phyloP scores from a whole-genome alignment of 179 eudicot species.

The Pouteria campechiana region DNA sequence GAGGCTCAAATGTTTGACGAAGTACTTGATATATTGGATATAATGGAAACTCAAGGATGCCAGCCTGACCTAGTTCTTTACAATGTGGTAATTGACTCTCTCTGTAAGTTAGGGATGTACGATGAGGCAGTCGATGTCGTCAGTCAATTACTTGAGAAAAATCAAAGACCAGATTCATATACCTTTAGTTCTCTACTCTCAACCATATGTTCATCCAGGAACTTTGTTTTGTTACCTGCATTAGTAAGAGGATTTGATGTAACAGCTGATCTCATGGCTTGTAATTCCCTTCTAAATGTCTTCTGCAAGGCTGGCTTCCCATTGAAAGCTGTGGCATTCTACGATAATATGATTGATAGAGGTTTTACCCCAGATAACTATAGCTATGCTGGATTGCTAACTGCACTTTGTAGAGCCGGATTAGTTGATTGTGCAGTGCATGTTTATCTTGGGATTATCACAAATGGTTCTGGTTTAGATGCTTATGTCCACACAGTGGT shows the following conservation, averaged over 20 bases:
- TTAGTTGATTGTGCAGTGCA: constrained; percentile 25
- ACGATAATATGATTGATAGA: constrained; percentile 22
- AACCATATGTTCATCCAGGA: constrained; percentile 16
- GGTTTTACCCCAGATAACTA: constrained; percentile 35
- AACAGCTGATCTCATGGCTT: constrained; percentile 26
- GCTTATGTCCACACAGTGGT: constrained; percentile 32
- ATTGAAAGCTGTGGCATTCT: constrained; percentile 28
- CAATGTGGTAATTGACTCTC: constrained; percentile 31
- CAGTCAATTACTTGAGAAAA: constrained; percentile 19
- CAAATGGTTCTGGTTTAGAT: constrained; percentile 16
- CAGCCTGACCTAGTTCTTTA: constrained; percentile 33
- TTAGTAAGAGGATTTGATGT: constrained; percentile 15
- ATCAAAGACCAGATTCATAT: constrained; percentile 33
- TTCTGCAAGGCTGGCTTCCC: constrained; percentile 44
- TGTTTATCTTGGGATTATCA: constrained; percentile 26
- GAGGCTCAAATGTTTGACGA: constrained; percentile 16
- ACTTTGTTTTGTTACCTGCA: constrained; percentile 20
- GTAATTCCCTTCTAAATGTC: constrained; percentile 31
- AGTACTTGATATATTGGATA: constrained; percentile 20
- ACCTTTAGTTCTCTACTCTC: constrained; percentile 31
- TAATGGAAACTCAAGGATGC: constrained; percentile 29
- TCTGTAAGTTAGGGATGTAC: constrained; percentile 28
- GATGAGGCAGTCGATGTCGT: constrained; percentile 32
- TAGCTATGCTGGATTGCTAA: constrained; percentile 32
- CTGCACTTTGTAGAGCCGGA: constrained; percentile 21